phyloP scores from a whole-genome alignment of 2,329 filamentous ascomycete species.

The Colletotrichum plurivorum region DNA sequence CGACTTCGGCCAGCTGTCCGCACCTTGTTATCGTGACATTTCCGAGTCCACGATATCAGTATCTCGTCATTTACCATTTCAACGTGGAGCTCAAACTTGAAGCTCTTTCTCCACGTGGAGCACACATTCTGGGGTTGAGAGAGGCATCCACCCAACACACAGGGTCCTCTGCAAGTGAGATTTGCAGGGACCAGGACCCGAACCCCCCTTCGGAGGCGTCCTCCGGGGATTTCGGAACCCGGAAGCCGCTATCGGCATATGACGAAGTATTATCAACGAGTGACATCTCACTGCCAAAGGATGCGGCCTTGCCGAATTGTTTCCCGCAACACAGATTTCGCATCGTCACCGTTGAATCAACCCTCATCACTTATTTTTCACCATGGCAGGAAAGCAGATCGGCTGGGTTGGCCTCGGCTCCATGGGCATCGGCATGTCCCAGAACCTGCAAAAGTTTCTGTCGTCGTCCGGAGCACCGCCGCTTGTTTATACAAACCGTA shows the following conservation, averaged over 20 bases:
- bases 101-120: slow-evolving; percentile 28
- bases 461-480: slow-evolving; percentile 68
- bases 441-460: slow-evolving; percentile 61
- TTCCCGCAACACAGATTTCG: not conserved
- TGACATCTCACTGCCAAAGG: not conserved
- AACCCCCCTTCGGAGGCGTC: slow-evolving; percentile 15
- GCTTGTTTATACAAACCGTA: slow-evolving; percentile 71
- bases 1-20: slow-evolving; percentile 13
- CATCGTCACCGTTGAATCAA: not conserved
- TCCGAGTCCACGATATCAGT: slow-evolving; percentile 1
- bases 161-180: slow-evolving; percentile 7
- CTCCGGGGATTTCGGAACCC: slow-evolving; percentile 16
- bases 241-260: slow-evolving; percentile 18
- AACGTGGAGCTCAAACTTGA: slow-evolving; percentile 29
- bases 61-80: not conserved
- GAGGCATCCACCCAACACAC: slow-evolving; percentile 13
- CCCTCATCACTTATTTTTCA: not conserved
- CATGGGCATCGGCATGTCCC: slow-evolving; percentile 56
- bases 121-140: slow-evolving; percentile 21
- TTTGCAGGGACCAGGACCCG: slow-evolving; percentile 23
- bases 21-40: slow-evolving; percentile 10
- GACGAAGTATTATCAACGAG: not conserved
- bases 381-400: slow-evolving; percentile 21
- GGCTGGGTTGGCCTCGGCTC: slow-evolving; percentile 53
- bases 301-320: not conserved